These are phyloP conservation scores for Fomitiporia mediterranea DNA, from an alignment of 1,284 basidiomycete species.

Conservation along the genomic window DNA sequence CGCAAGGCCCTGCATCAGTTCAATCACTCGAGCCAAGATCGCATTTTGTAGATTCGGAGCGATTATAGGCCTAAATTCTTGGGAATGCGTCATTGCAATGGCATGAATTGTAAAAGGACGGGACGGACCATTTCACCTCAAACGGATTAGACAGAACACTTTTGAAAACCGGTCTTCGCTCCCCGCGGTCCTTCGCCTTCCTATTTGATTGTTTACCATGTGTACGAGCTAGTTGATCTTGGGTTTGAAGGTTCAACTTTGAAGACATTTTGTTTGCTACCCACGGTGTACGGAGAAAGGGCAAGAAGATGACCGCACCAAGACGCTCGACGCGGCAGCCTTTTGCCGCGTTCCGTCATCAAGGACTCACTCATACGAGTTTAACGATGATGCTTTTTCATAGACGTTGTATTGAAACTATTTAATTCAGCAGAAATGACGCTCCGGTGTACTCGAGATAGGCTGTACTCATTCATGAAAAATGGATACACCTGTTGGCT, in stretches of 20 bases:
- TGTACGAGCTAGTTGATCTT: conserved; percentile 40
- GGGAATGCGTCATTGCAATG: conserved; percentile 7
- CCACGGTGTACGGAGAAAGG: background rate
- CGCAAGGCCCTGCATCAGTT: conserved; percentile 46
- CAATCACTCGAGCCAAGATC: conserved; percentile 46
- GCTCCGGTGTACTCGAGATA: no score
- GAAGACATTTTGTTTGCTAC: conserved; percentile 1
- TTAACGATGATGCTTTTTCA: no score
- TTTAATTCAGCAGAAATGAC: no score
- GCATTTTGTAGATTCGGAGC: conserved; percentile 57
- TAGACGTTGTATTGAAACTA: no score
- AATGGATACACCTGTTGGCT: no score
- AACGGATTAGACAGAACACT: conserved; percentile 69
- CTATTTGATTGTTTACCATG: conserved; percentile 59
- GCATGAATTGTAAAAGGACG: background rate
- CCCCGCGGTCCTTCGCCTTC: conserved; percentile 37
- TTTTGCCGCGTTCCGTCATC: no score
- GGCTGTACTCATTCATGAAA: no score
- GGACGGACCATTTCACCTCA: conserved; percentile 57
- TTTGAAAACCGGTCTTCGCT: conserved; percentile 59
- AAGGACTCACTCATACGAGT: no score
- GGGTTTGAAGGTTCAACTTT: conserved; percentile 17
- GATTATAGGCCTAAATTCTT: conserved; percentile 55
- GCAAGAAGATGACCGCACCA: background rate
- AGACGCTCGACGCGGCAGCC: background rate